Base-by-base conservation (phyloP, 2,329 filamentous ascomycete species). In the Penicillium glabrum region DNA sequence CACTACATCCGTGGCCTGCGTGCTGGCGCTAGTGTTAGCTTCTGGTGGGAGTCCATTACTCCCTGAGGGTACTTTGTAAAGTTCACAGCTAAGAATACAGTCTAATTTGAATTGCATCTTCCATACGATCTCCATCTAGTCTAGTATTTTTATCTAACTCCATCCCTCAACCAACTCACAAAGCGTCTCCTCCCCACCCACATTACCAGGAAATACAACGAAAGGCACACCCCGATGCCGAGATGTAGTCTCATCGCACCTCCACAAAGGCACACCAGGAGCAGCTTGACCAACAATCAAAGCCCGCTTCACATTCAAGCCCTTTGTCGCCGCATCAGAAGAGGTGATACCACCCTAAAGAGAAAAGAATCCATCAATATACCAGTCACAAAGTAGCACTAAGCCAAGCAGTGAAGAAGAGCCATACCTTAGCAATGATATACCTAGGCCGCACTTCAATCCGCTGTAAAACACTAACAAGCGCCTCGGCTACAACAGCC, bases 11-110 rank as follows among this genome's bases (percentile, higher is more conserved):
- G 90, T 58, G 91, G 91, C 49, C 71, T 98, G 67, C 91, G 86
- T 55, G 85, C 90, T 21, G 96, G 93, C 69, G 93, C 96, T 69
- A 97, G 93, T 64, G 92, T 98, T 13, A 97, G 92, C 70, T 98
- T 97, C 70, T 99, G 95, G 95, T 99, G 91, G 89, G 89, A 90
- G 31, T 33, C 31, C 2, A 33, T 33, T 33, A 33, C 31, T 33
- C 31, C 5, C 7, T 33, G 61, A 83, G 68, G 37, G 16, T 26
- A 44, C 24, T 13, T 33, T 27, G 26, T n/a, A 11, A 50, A 14
- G 9, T 31, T 21, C 3, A 19, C 7, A 27, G 3, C 8, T 23
- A 16, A 31, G n/a, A 29, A 7, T 23, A 24, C 5, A 27, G n/a
- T 23, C 29, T 16, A 19, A 26, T 41, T 23, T 41, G 9, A 9